Conservation (phyloP, 192 early-diverging fungal species). For the Rhizophagus clarus region DNA sequence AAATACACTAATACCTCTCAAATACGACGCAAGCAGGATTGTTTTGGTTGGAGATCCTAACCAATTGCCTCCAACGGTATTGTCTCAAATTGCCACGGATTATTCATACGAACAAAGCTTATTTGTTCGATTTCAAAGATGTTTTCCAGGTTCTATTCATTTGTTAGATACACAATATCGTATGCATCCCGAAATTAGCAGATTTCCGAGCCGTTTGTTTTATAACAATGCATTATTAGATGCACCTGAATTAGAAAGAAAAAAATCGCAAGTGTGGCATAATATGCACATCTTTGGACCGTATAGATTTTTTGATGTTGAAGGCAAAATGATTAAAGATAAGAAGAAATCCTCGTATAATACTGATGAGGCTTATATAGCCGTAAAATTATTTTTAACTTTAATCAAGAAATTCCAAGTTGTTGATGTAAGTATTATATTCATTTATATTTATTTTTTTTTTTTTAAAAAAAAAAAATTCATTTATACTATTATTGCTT, state of each 20-base stretch:
- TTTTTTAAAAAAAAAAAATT: neutral
- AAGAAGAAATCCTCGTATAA: conserved; percentile 74
- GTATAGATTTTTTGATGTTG: conserved; percentile 77
- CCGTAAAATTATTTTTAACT: conserved; percentile 66
- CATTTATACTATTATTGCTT: conserved; percentile 8
- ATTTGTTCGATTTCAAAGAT: conserved; percentile 84
- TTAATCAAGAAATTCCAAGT: conserved; percentile 61
- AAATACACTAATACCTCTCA: conserved; percentile 83
- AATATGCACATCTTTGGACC: conserved; percentile 61
- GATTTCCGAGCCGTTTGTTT: conserved; percentile 77
- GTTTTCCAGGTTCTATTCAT: conserved; percentile 63
- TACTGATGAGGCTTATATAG: conserved; percentile 73
- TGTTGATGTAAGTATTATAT: conserved; percentile 48
- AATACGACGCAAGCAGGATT: conserved; percentile 77
- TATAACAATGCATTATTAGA: conserved; percentile 78
- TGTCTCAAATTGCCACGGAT: conserved; percentile 68
- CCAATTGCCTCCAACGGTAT: conserved; percentile 90
- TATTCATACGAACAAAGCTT: conserved; percentile 85
- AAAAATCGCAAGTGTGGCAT: conserved; percentile 79
- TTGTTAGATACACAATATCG: conserved; percentile 95
- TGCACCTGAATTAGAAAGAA: conserved; percentile 65
- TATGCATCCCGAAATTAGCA: conserved; percentile 93
- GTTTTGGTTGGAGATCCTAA: conserved; percentile 94
- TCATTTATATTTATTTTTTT: neutral
- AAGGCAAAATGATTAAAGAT: conserved; percentile 58